These are phyloP conservation scores for Penicillium thymicola DNA, from an alignment of 2,329 filamentous ascomycete species.

Conservation along the genomic window DNA sequence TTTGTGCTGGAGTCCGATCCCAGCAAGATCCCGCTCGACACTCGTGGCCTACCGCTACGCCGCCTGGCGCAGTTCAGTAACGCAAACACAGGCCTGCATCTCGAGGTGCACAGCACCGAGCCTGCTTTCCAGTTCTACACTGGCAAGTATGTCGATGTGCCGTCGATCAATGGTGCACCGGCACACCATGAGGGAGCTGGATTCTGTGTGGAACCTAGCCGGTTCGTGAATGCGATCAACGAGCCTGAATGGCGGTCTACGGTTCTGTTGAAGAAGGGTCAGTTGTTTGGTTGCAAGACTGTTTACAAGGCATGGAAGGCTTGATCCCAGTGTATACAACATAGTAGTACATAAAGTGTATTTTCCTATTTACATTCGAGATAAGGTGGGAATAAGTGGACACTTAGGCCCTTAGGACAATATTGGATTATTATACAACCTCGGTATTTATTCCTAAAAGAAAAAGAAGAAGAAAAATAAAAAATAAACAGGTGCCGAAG, in stretches of 20 bases:
- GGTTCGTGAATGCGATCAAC: slow-evolving; percentile 87
- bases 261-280: slow-evolving; percentile 77
- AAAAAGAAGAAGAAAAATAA: too few species aligned
- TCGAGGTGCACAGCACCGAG: slow-evolving; percentile 87
- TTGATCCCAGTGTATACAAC: neutral
- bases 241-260: slow-evolving; percentile 74
- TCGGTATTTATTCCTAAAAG: too few species aligned
- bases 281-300: slow-evolving; percentile 75
- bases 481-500: neutral
- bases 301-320: slow-evolving; percentile 82
- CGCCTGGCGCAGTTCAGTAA: slow-evolving; percentile 71
- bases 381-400: neutral
- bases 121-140: slow-evolving; percentile 98
- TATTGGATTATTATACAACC: neutral
- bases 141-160: slow-evolving; percentile 77
- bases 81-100: slow-evolving; percentile 68
- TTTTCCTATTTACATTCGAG: neutral
- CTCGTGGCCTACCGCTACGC: slow-evolving; percentile 60
- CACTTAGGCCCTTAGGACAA: neutral
- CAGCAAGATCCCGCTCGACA: slow-evolving; percentile 61
- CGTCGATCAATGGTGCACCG: slow-evolving; percentile 57
- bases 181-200: slow-evolving; percentile 67
- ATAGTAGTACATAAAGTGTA: neutral
- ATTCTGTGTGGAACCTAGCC: slow-evolving; percentile 88
- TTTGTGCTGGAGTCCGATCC: slow-evolving; percentile 72